A percentile compares a stretch with the other conserved stretches of the same genome.
Evolutionary conservation across 2,329 filamentous ascomycete species (phyloP).

Genomic region (Exophiala alcalophila): DNA sequence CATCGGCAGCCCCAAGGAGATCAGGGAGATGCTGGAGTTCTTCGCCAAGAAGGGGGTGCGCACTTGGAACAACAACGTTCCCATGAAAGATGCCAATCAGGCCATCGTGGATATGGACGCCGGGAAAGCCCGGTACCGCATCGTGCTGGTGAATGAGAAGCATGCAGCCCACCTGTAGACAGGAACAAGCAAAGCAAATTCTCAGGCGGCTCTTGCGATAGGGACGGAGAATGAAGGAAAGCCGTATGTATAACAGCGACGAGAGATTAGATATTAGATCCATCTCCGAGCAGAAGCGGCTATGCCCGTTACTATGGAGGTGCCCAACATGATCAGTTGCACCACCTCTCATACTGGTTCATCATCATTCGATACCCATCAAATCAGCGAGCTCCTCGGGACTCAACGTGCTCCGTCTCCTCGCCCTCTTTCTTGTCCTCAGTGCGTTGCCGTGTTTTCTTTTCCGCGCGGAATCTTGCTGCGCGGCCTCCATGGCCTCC

Average conservation of each 20-base stretch:
- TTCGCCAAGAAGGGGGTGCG: conserved; percentile 44
- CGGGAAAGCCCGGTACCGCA: conserved; percentile 47
- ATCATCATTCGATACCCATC: conserved; percentile 26
- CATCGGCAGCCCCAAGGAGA: conserved; percentile 46
- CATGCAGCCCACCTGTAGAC: no score
- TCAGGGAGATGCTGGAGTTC: conserved; percentile 44
- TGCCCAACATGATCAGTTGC: no score
- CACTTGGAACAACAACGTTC: conserved; percentile 45
- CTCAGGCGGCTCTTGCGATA: no score
- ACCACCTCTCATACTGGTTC: no score
- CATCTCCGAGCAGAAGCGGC: no score
- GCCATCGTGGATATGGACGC: conserved; percentile 45
- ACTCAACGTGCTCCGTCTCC: conserved; percentile 45
- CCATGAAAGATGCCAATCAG: conserved; percentile 45
- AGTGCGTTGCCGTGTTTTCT: conserved; percentile 11
- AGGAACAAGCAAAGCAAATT: no score
- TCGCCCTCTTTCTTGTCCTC: conserved; percentile 18
- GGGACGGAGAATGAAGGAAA: no score
- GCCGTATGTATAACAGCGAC: no score
- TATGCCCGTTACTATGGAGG: no score
- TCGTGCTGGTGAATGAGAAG: conserved; percentile 43
- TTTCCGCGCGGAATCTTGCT: conserved; percentile 28
- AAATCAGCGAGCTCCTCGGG: conserved; percentile 41
- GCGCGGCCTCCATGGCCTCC: conserved; percentile 42
- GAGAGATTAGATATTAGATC: no score